These are phyloP conservation scores for Chlorociboria aeruginascens DNA, from an alignment of 495 filamentous ascomycete genomes.

Conservation along the genomic window DNA sequence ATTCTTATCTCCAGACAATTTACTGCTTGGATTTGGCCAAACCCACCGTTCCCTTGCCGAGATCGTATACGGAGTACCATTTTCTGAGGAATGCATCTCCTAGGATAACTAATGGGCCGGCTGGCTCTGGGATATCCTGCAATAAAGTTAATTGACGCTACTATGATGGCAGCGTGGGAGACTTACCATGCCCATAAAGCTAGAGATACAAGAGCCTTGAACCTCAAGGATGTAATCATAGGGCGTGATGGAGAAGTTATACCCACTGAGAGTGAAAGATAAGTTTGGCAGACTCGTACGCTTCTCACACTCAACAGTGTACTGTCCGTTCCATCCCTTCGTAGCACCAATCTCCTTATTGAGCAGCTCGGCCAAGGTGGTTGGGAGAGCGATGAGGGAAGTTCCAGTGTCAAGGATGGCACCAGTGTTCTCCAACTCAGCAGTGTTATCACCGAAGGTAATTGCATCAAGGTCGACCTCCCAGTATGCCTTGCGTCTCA, in stretches of 20 bases:
- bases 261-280: conserved; percentile 72
- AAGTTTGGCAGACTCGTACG: conserved; percentile 76
- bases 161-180: conserved; percentile 31
- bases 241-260: conserved; percentile 81
- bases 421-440: conserved; percentile 86
- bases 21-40: conserved; percentile 65
- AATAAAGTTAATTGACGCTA: background rate
- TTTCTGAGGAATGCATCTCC: conserved; percentile 95
- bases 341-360: conserved; percentile 97
- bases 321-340: conserved; percentile 93
- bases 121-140: conserved; percentile 24
- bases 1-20: background rate
- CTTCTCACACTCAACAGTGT: conserved; percentile 79
- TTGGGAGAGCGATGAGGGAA: conserved; percentile 91
- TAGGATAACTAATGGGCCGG: conserved; percentile 88
- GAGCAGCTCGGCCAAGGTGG: conserved; percentile 85
- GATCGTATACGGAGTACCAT: conserved; percentile 96
- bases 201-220: conserved; percentile 88
- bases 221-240: conserved; percentile 96
- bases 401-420: conserved; percentile 98
- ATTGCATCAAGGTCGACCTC: conserved; percentile 94
- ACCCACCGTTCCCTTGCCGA: conserved; percentile 73
- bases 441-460: conserved; percentile 68
- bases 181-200: conserved; percentile 98
- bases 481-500: conserved; percentile 99